These are phyloP conservation scores for Crithidia thermophila DNA, from an alignment of 208 protist genomes.

Conservation along the genomic window DNA sequence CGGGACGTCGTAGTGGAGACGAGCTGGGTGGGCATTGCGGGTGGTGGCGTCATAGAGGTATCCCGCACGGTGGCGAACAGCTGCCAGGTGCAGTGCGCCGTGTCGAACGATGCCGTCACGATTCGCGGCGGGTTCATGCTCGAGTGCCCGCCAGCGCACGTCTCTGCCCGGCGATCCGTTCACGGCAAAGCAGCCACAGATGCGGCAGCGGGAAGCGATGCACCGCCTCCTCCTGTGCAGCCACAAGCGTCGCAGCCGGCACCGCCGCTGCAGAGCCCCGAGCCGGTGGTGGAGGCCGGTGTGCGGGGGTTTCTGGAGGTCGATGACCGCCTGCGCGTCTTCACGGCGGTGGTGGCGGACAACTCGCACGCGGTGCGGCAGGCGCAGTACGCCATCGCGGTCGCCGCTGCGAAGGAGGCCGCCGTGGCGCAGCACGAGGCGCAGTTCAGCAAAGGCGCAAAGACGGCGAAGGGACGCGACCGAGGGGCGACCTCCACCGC, in stretches of 20 bases:
- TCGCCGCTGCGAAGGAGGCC: conserved; percentile 48
- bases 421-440: conserved; percentile 68
- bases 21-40: conserved; percentile 65
- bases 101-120: conserved; percentile 18
- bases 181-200: neutral
- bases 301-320: conserved; percentile 50
- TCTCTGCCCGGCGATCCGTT: neutral
- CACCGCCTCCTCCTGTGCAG: too few relatives aligned
- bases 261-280: neutral
- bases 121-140: conserved; percentile 57
- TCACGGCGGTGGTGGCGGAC: conserved; percentile 67
- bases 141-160: conserved; percentile 1
- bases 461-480: conserved; percentile 26
- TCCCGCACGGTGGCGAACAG: conserved; percentile 61
- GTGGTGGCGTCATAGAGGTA: conserved; percentile 68
- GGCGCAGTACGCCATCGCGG: conserved; percentile 39
- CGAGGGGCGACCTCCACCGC: conserved; percentile 29
- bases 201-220: neutral
- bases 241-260: neutral
- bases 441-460: conserved; percentile 26
- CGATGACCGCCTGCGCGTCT: conserved; percentile 35
- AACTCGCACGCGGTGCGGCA: conserved; percentile 57
- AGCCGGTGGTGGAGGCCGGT: conserved; percentile 39
- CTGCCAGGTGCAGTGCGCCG: conserved; percentile 47
- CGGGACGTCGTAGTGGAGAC: conserved; percentile 52